Evolutionary conservation across 2,329 filamentous ascomycete genomes (phyloP), one percentile per base, ranked within the genome.

Genomic region (Ustulina deusta): DNA sequence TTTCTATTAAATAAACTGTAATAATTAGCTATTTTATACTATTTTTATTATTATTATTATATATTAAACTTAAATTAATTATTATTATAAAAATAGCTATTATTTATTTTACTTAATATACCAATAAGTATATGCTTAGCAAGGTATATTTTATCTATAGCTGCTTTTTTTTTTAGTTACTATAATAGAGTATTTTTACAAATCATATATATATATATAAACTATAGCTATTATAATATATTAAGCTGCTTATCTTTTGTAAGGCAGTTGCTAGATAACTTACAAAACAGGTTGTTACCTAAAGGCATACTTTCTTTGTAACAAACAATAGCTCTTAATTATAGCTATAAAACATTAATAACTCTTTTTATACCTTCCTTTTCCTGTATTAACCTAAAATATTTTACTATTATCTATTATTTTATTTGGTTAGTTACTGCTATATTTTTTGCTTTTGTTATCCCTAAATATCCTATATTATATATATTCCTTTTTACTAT

Each of bases 171-270:
- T 36, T 34, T 11, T 11, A 54, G 13, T 54, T 36, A 54, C 15
- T 54, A 54, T 54, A 54, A 54, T 10, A 54, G n/a, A 32, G 15
- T 54, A 54, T 54, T 36, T 36, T 36, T 36, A 36, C 34, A 36
- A 36, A 36, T 36, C 34, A 36, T 36, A 36, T 36, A 36, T 11
- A 11, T 36, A 36, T n/a, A n/a, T n/a, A n/a, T n/a, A n/a, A 36
- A 36, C 34, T 11, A 36, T 36, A 36, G 34, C 11, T 11, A 36
- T 36, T 36, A 36, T 36, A 11, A 11, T 11, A 11, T 11, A 36
- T 36, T 11, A 11, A 36, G 34, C 34, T 36, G 34, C 34, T 36
- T 11, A 36, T 36, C 34, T 11, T 36, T 36, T 36, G 11, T 11
- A 36, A 11, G 34, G 34, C 34, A 11, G 34, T 36, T 36, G 34